phyloP scores from a whole-genome alignment of 2,329 filamentous ascomycete species.

The Xylaria sp. region DNA sequence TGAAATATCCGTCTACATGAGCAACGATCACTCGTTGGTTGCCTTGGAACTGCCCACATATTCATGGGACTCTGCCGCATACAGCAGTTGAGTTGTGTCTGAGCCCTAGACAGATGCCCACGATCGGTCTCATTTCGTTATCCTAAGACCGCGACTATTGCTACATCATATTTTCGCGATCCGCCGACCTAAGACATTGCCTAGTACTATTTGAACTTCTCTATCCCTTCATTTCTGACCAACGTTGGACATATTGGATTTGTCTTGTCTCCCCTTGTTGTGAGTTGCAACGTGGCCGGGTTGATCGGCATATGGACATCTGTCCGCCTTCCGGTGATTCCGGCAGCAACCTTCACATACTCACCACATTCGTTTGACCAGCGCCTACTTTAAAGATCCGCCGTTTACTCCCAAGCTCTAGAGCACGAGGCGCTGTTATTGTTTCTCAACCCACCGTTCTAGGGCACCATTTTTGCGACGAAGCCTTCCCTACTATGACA shows the following conservation, averaged over 20 bases:
- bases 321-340: conserved; percentile 17
- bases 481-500: conserved; percentile 39
- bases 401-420: background rate
- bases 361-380: conserved; percentile 15
- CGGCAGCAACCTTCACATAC: conserved; percentile 24
- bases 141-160: conserved; percentile 10
- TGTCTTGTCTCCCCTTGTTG: conserved; percentile 35
- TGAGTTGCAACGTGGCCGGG: conserved; percentile 37
- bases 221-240: conserved; percentile 31
- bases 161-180: conserved; percentile 20
- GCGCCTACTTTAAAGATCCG: conserved; percentile 18
- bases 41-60: background rate
- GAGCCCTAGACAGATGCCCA: conserved; percentile 15
- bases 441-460: background rate
- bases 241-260: conserved; percentile 35
- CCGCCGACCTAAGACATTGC: conserved; percentile 19
- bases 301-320: conserved; percentile 42
- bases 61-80: background rate
- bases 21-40: conserved; percentile 14
- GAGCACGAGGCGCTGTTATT: background rate
- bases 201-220: conserved; percentile 8
- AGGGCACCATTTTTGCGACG: background rate
- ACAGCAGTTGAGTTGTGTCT: conserved; percentile 16
- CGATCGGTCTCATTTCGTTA: conserved; percentile 12
- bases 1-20: conserved; percentile 8